Conservation (phyloP, 2,329 filamentous ascomycete species). For the Thermoascus crustaceus region DNA sequence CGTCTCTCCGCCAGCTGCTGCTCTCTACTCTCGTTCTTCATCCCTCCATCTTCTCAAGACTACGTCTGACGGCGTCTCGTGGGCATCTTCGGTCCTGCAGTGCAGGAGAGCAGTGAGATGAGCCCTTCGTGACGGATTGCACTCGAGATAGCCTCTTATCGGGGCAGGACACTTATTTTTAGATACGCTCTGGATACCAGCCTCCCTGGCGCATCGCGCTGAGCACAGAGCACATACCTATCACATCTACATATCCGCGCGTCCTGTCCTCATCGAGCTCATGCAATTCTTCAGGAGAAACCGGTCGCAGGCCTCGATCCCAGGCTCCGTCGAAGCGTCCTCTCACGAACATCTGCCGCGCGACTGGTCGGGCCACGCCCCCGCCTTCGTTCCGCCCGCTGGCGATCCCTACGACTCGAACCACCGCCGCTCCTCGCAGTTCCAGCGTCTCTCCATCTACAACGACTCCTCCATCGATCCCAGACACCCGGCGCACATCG, state of each 20-base stretch:
- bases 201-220: too few species aligned
- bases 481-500: not conserved
- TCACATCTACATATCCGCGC: too few species aligned
- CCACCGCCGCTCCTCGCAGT: not conserved
- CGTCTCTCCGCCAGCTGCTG: not conserved
- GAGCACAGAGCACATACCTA: too few species aligned
- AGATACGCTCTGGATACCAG: too few species aligned
- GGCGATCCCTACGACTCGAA: slow-evolving; percentile 1
- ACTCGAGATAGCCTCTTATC: too few species aligned
- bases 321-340: slow-evolving; percentile 1
- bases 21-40: not conserved
- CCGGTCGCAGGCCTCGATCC: too few species aligned
- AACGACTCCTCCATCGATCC: not conserved
- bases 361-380: not conserved
- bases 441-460: not conserved
- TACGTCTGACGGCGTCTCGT: not conserved
- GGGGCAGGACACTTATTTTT: too few species aligned
- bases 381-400: slow-evolving; percentile 1
- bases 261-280: too few species aligned
- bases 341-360: not conserved
- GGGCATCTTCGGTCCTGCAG: not conserved
- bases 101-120: too few species aligned
- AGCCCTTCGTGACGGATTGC: too few species aligned
- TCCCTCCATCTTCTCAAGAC: not conserved
- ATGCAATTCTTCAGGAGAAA: too few species aligned